Evolutionary conservation across 495 filamentous ascomycete species (phyloP), one percentile per base, ranked within the genome.

Genomic region (Venustampulla echinocandica): DNA sequence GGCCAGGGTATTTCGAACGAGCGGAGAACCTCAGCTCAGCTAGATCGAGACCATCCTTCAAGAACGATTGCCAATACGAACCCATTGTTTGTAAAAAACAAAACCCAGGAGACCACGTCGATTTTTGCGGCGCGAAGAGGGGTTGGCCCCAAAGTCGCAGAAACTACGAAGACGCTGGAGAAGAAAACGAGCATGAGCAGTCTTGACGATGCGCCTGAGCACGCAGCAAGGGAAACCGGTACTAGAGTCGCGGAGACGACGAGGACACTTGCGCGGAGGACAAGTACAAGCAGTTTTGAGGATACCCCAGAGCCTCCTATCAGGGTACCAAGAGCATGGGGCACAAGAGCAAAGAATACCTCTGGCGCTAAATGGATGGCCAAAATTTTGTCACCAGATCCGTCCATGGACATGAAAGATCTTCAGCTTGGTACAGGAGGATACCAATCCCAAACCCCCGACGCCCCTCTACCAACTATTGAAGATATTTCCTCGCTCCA

Each of bases 271-370:
- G 54, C 42, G 10, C 41, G 40, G 43, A 54, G 46, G 27, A 27
- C 52, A 42, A 56, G 49, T 49, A 43, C 32, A 47, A 66, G 52
- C 56, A 61, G 46, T 45, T 68, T 59, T 53, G 61, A 62, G 22
- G 60, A 62, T 24, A 58, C 55, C 3, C 62, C 61, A 37, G 69
- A 75, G 34, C 74, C 75, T 20, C 68, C 72, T 1, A 44, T 81
- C 27, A 76, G 77, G 27, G 46, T 75, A 21, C 81, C 81, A 23
- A 58, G 58, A 42, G 68, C 63, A 18, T 85, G 81, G 81, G 80
- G 77, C 10, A 63, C 68, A 42, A 77, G 71, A 49, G 75, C 66
- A 20, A 71, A 59, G 37, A 24, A 52, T 41, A 28, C 41, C 44
- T 17, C 50, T 56, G 13, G 34, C 52, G 15, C 50, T 56, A n/a